These are phyloP conservation scores for Berberis thunbergii DNA, from an alignment of 164 flowering plant genomes.

Conservation along the genomic window DNA sequence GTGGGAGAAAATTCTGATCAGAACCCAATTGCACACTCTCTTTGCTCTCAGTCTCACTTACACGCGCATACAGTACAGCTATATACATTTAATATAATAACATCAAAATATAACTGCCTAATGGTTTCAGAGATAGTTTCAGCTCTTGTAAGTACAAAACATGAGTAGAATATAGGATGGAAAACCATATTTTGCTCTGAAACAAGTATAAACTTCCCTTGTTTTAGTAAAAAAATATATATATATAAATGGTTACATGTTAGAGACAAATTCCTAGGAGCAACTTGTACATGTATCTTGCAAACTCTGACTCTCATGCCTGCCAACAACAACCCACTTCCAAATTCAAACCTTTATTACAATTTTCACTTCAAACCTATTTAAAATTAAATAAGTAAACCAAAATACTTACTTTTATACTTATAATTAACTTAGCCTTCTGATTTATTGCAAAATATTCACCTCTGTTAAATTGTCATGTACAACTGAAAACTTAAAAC, in stretches of 20 bases:
- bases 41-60: no score
- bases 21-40: no score
- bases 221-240: background rate
- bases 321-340: constrained; percentile 9
- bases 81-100: background rate
- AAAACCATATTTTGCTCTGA: background rate
- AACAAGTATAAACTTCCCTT: background rate
- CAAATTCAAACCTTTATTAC: background rate
- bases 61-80: background rate
- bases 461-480: background rate
- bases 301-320: constrained; percentile 13
- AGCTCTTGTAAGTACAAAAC: no score
- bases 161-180: background rate
- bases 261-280: constrained; percentile 23
- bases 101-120: background rate
- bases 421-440: background rate
- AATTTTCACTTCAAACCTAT: background rate
- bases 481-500: background rate
- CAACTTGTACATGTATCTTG: constrained; percentile 25
- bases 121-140: background rate
- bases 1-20: background rate
- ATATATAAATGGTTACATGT: background rate
- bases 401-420: no score
- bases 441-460: constrained; percentile 12
- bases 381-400: no score